Evolutionary conservation across 441 rosid genomes (phyloP).

Genomic region (Isatis lusitanica): DNA sequence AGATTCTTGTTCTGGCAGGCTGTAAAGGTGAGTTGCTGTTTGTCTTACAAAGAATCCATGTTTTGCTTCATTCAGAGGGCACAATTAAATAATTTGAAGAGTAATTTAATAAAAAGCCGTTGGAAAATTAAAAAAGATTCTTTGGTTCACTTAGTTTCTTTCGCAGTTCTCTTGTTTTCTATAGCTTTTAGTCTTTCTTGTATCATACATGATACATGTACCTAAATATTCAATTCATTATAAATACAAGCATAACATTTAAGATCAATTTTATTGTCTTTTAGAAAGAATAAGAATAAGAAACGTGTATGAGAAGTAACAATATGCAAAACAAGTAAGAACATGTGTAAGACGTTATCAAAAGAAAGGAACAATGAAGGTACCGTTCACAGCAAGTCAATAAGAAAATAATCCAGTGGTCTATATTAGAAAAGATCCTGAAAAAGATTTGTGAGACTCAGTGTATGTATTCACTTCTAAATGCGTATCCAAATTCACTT

Average conservation of each 20-base stretch:
- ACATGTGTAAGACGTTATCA: background rate
- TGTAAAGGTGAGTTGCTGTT: conserved; percentile 25
- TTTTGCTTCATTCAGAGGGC: conserved; percentile 33
- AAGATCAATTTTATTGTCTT: background rate
- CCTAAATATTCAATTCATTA: background rate
- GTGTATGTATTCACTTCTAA: background rate
- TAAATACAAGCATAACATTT: background rate
- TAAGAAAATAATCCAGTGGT: background rate
- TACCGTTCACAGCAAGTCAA: background rate
- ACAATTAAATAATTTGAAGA: background rate
- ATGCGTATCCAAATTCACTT: background rate
- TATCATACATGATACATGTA: background rate
- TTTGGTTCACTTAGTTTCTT: conserved; percentile 22
- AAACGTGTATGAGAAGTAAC: background rate
- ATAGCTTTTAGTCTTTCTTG: background rate
- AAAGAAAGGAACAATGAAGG: background rate
- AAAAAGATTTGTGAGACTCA: background rate
- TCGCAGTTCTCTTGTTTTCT: background rate
- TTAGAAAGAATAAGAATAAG: background rate
- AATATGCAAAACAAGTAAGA: background rate
- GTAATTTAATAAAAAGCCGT: background rate
- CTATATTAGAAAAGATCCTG: background rate
- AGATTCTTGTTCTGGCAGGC: conserved; percentile 11
- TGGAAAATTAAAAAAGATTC: conserved; percentile 9
- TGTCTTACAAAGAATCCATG: conserved; percentile 19